Evolutionary conservation across 176 grass and related monocot species (phyloP).

Genomic region (Tuctoria greenei): DNA sequence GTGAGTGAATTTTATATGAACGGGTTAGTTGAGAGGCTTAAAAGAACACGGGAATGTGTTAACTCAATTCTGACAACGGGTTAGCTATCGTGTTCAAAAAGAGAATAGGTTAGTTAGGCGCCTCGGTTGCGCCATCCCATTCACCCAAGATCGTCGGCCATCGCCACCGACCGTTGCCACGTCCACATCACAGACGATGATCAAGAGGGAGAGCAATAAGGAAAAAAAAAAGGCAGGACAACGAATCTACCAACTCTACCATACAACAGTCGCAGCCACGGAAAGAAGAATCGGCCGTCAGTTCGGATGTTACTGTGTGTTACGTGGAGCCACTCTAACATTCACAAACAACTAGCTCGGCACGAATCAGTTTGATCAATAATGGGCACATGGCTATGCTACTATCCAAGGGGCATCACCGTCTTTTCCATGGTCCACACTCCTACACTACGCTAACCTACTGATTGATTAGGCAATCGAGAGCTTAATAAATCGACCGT

Average conservation of each 20-base stretch:
- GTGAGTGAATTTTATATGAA: no score
- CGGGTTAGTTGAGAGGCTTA: no score
- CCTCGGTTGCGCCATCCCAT: slow-evolving; percentile 38
- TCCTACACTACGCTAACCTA: background rate
- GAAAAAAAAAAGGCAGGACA: background rate
- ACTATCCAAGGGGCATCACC: background rate
- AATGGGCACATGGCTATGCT: slow-evolving; percentile 30
- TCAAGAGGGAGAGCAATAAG: background rate
- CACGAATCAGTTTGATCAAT: background rate
- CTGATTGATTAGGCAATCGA: slow-evolving; percentile 32
- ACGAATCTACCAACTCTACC: no score
- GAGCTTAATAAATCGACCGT: slow-evolving; percentile 7
- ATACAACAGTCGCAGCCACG: background rate
- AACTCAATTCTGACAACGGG: no score
- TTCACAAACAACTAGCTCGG: slow-evolving; percentile 14
- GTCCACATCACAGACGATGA: slow-evolving; percentile 1
- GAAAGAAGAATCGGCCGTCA: background rate
- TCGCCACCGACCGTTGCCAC: slow-evolving; percentile 33
- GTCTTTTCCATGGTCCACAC: slow-evolving; percentile 6
- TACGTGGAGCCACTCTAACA: background rate
- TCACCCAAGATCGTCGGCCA: slow-evolving; percentile 31
- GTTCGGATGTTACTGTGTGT: slow-evolving; percentile 2
- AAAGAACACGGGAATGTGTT: no score
- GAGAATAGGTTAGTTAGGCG: slow-evolving; percentile 1
- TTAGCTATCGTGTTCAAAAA: no score